Evolutionary conservation across 139 green algal genomes (phyloP), one percentile per base, ranked within the genome.

Genomic region (Marvania coccoides): DNA sequence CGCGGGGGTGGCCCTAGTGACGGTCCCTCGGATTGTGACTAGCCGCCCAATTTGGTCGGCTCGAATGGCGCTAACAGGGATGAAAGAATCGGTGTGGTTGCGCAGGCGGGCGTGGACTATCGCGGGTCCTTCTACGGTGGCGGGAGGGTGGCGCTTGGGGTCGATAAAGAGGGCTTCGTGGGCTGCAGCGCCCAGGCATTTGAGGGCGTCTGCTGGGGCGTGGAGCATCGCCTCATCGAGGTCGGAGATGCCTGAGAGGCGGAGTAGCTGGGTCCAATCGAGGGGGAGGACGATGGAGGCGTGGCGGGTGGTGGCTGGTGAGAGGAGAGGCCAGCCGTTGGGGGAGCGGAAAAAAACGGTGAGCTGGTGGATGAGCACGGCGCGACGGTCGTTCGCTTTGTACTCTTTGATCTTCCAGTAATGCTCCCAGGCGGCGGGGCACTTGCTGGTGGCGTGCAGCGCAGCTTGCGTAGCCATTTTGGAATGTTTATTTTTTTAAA

Each of bases 21-120:
- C 85, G 0, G 85, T 96, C 47, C 90, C 90, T 2, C 70, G 71
- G 29, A 97, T 53, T 2, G 78, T 88, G 1, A 90, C 86, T 30
- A 96, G 70, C 57, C 78, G 84, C 37, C 85, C 87, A 39, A 71
- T 67, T 12, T 47, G 30, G 19, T 66, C 53, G 6, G 67, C 46
- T n/a, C 47, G 40, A 29, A 70, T 48, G 14, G 42, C 19, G 1
- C 78, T 66, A 2, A 93, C 83, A 57, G 72, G 67, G 13, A 68
- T 72, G 37, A 76, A 36, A 10, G 75, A 74, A 15, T 56, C 29
- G 1, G 69, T 40, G 40, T 84, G 67, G 61, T 85, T 84, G 37
- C 46, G 13, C 54, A 91, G 63, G 8, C 76, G 79, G 12, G 87
- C 62, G 8, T 47, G 29, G n/a, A 86, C 55, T 24, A 64, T 68